A percentile compares a stretch with the other conserved stretches of the same genome.
These are phyloP conservation scores for Phoma sp. DNA, from an alignment of 2,329 filamentous ascomycete species.

Conservation along the genomic window DNA sequence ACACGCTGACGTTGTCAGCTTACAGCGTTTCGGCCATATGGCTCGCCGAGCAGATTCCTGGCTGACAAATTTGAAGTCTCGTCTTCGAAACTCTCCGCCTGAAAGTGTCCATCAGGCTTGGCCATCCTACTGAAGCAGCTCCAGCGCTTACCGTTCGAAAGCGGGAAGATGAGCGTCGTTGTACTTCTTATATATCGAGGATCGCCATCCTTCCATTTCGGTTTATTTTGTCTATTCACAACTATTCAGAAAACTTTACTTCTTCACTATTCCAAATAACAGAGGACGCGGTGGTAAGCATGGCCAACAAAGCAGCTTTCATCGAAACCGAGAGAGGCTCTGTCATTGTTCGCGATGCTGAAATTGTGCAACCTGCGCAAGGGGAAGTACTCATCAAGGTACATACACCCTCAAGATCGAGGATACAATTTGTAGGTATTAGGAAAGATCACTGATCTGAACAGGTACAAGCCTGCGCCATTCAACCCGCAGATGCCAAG, in stretches of 20 bases:
- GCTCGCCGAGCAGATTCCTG: too few species aligned
- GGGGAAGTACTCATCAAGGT: conserved; percentile 30
- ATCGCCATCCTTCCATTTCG: background rate
- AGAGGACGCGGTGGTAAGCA: background rate
- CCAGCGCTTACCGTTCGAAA: background rate
- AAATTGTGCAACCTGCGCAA: conserved; percentile 21
- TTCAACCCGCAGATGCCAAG: conserved; percentile 41
- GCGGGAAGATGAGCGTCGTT: too few species aligned
- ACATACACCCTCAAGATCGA: background rate
- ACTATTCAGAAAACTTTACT: too few species aligned
- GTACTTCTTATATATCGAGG: background rate
- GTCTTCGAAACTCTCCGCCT: background rate
- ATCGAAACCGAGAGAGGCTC: conserved; percentile 21
- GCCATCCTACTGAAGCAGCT: background rate
- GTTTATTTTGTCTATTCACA: too few species aligned
- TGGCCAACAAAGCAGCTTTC: conserved; percentile 30
- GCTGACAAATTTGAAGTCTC: background rate
- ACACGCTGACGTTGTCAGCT: too few species aligned
- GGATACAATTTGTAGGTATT: too few species aligned
- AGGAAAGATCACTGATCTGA: background rate
- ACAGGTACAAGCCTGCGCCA: conserved; percentile 27
- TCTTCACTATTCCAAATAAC: too few species aligned
- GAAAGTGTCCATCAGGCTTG: background rate
- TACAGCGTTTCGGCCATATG: too few species aligned
- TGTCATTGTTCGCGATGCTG: conserved; percentile 24